Evolutionary conservation across 768 basidiomycete genomes (phyloP).

Genomic region (Phlegmacium glaucopus): DNA sequence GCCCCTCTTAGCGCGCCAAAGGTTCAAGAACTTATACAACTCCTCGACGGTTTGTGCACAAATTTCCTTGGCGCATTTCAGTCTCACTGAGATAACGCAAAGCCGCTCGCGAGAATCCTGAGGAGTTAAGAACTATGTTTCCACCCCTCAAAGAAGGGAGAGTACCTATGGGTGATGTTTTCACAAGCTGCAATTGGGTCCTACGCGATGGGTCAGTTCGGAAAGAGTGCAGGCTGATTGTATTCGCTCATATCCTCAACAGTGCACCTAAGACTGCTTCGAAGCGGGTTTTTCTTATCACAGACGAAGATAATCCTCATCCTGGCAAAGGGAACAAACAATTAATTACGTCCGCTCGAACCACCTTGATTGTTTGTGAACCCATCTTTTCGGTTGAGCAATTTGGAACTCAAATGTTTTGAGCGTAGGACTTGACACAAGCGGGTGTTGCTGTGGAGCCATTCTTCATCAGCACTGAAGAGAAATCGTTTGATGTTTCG

Average conservation of each 20-base stretch:
- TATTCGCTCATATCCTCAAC: neutral
- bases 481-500: slow-evolving; percentile 63
- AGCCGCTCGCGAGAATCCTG: slow-evolving; percentile 68
- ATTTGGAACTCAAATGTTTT: neutral
- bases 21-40: slow-evolving; percentile 72
- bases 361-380: slow-evolving; percentile 59
- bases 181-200: slow-evolving; percentile 88
- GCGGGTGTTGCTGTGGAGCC: slow-evolving; percentile 79
- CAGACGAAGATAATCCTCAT: slow-evolving; percentile 83
- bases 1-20: slow-evolving; percentile 74
- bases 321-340: slow-evolving; percentile 52
- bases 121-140: slow-evolving; percentile 54
- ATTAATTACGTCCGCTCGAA: slow-evolving; percentile 64
- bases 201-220: slow-evolving; percentile 76
- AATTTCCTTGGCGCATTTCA: neutral
- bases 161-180: slow-evolving; percentile 83
- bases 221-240: neutral
- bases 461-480: slow-evolving; percentile 78
- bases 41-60: slow-evolving; percentile 65
- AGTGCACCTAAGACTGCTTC: slow-evolving; percentile 86
- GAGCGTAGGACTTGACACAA: slow-evolving; percentile 71
- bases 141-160: slow-evolving; percentile 56
- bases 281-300: slow-evolving; percentile 93
- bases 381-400: neutral
- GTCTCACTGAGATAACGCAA: slow-evolving; percentile 10